Conservation (phyloP, 352 stramenopile genomes). For the Pythium periplocum region DNA sequence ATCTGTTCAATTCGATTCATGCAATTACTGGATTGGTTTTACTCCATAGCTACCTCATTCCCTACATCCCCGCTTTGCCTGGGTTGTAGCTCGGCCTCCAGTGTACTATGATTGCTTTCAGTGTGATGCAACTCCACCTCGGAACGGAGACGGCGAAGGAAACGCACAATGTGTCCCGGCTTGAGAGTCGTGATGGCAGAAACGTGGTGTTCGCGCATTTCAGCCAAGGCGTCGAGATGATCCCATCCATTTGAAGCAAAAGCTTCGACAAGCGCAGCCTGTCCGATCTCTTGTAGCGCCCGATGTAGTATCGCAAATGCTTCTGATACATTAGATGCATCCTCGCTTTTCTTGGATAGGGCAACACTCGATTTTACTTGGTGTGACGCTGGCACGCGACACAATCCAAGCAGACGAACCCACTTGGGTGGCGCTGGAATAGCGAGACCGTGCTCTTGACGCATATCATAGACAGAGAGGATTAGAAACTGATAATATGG, state of each 20-base stretch:
- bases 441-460: conserved; percentile 14
- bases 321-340: neutral
- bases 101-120: no score
- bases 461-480: conserved; percentile 22
- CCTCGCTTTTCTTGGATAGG: neutral
- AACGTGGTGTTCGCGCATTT: conserved; percentile 14
- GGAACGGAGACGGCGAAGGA: no score
- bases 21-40: no score
- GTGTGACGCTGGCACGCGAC: conserved; percentile 1
- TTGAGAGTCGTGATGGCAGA: no score
- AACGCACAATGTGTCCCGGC: no score
- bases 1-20: no score
- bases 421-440: conserved; percentile 14
- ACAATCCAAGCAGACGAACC: conserved; percentile 6
- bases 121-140: no score
- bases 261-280: conserved; percentile 6
- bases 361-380: neutral
- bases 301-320: conserved; percentile 2
- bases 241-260: conserved; percentile 21
- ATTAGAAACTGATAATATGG: conserved; percentile 30
- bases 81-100: no score
- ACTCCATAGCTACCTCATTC: no score
- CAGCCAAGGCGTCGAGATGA: conserved; percentile 16
- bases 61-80: no score
- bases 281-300: conserved; percentile 12